Conservation (phyloP, 2,329 filamentous ascomycete genomes). For the Aspergillus neotritici region DNA sequence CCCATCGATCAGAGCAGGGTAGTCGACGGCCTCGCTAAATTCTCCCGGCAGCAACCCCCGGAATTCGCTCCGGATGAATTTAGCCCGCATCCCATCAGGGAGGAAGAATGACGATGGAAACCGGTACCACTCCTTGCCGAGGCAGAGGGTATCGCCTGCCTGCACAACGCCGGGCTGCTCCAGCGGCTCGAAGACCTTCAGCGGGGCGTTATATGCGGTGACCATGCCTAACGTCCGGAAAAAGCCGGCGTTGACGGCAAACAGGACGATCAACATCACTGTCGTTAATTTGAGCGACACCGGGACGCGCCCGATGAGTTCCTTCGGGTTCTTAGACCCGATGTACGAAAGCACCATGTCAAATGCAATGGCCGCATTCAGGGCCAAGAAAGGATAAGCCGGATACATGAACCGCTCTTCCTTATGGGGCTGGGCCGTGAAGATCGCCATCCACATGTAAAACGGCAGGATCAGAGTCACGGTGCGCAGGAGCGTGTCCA, state of each 20-base stretch:
- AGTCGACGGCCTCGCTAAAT: slow-evolving; percentile 67
- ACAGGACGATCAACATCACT: slow-evolving; percentile 56
- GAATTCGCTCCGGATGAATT: slow-evolving; percentile 89
- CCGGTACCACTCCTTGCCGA: slow-evolving; percentile 97
- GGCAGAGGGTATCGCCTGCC: slow-evolving; percentile 68
- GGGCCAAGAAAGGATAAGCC: slow-evolving; percentile 78
- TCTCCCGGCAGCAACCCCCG: slow-evolving; percentile 82
- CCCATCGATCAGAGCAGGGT: slow-evolving; percentile 71
- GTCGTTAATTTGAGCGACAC: slow-evolving; percentile 64
- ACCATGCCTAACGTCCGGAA: slow-evolving; percentile 71
- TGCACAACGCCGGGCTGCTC: slow-evolving; percentile 49
- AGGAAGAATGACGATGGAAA: slow-evolving; percentile 92
- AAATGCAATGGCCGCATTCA: slow-evolving; percentile 80
- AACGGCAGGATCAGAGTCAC: slow-evolving; percentile 77
- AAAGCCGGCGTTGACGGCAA: slow-evolving; percentile 61
- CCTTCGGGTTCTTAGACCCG: slow-evolving; percentile 63
- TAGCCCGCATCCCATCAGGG: slow-evolving; percentile 73
- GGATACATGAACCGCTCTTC: slow-evolving; percentile 99
- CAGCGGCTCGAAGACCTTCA: slow-evolving; percentile 53
- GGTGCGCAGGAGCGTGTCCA: slow-evolving; percentile 66
- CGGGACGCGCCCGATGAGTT: slow-evolving; percentile 65
- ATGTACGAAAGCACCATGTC: slow-evolving; percentile 74
- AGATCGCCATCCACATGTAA: slow-evolving; percentile 90
- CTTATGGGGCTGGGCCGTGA: slow-evolving; percentile 90
- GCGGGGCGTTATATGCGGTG: slow-evolving; percentile 76